Evolutionary conservation across 352 stramenopile genomes (phyloP).

Genomic region (Globisporangium cystogenes): DNA sequence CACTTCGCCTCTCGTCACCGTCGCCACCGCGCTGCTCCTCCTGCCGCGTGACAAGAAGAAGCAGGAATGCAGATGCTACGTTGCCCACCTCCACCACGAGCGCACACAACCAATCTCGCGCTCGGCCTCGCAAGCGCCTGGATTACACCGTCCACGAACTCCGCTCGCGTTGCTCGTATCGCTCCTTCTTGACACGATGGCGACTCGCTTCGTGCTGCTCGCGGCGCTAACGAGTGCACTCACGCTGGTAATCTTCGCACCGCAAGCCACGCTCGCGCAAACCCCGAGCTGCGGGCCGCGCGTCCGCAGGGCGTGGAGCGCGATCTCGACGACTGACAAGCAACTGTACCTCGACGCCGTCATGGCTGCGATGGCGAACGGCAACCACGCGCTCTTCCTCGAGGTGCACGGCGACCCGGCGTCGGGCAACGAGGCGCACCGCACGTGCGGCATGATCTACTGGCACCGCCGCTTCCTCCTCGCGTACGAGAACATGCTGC

Average conservation of each 20-base stretch:
- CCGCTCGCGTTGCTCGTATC: too few species aligned
- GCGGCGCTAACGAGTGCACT: neutral
- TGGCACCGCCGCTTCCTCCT: conserved; percentile 46
- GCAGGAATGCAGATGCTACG: neutral
- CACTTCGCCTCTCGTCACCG: neutral
- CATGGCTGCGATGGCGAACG: conserved; percentile 29
- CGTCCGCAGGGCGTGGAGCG: conserved; percentile 41
- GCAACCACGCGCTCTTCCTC: conserved; percentile 34
- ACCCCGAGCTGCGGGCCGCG: conserved; percentile 27
- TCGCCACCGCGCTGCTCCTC: too few species aligned
- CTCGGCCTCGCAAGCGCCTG: neutral
- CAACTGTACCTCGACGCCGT: conserved; percentile 59
- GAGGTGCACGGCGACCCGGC: conserved; percentile 23
- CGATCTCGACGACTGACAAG: conserved; percentile 37
- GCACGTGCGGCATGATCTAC: conserved; percentile 41
- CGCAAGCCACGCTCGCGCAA: conserved; percentile 10
- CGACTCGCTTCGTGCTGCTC: neutral
- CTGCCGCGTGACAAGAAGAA: too few species aligned
- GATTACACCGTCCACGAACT: too few species aligned
- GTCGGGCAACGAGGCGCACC: conserved; percentile 25
- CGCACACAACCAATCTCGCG: neutral
- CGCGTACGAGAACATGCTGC: conserved; percentile 52
- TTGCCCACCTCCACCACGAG: neutral
- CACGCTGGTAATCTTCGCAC: neutral
- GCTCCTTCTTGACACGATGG: neutral